Evolutionary conservation across 169 alveolate species (phyloP), one percentile per base, ranked within the genome.

Genomic region (Plasmodium relictum): DNA sequence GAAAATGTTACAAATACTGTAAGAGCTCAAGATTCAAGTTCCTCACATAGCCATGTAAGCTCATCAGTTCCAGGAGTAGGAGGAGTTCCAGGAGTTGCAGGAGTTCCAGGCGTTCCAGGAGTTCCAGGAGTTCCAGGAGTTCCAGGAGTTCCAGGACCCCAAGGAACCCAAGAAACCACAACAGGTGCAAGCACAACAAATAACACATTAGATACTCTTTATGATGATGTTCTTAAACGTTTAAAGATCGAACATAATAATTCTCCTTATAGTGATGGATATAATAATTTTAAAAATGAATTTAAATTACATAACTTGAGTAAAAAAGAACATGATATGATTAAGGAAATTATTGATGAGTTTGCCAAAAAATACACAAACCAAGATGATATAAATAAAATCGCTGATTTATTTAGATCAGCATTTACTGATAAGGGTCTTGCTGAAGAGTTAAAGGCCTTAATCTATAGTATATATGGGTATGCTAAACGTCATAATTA

Each of bases 401-500:
- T 58, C 6, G 39, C 8, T n/a, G 58, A 73, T 8, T 8, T 73
- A 16, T 73, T 73, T 61, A 73, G 52, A 31, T 52, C 50, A n/a
- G 70, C 66, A 41, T 44, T 73, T n/a, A 73, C 54, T 3, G 86
- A 54, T 37, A 61, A 37, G n/a, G 7, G 7, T 14, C 31, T 22
- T 16, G 7, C 24, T 26, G 48, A 73, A 39, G 39, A 52, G 20
- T 73, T 71, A 9, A 56, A 45, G 9, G 48, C 45, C 26, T 16
- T 52, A 6, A 26, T 71, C 3, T 22, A 7, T 16, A 66, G 48
- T 10, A 7, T 71, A 0, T 71, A 48, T 56, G 16, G 65, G 12
- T 71, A 18, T 71, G 31, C 68, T n/a, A 71, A 71, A 71, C 63
- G 48, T 0, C 52, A 45, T 56, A 71, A 16, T 50, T 59, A 74